Base-by-base conservation (phyloP, 768 basidiomycete species). In the Hydnum rufescens region DNA sequence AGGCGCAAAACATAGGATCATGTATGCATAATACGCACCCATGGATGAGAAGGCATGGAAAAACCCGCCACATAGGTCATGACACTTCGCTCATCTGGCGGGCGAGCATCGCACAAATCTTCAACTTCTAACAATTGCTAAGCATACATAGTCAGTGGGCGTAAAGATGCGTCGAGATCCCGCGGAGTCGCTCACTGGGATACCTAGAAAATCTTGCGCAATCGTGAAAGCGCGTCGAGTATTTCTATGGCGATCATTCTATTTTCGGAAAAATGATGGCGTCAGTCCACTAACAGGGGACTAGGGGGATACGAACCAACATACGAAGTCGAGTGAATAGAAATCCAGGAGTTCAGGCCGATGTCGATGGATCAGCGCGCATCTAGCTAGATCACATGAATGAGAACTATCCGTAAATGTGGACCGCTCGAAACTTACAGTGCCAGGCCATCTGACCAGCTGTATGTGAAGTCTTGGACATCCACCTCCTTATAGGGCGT, bases 21-120 rank as follows among this genome's bases (percentile, higher is more conserved):
- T 13, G 13, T n/a, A n/a, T n/a, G n/a, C n/a, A 49, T 30, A 32
- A 32, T 32, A 65, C 75, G 49, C 58, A 92, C 92, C 88, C 82
- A 95, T 92, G 0, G 86, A 80, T 0, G 90, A 93, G 64, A 99
- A 99, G 0, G 93, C 92, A 62, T 97, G 95, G 72, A 99, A 99
- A 67, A 97, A 59, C 86, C 86, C 31, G 95, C 95, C 44, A 99
- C 82, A 58, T 96, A 97, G 3, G 90, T 96, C 88, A 96, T 96
- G 6, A 96, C 86, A 64, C 84, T 88, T 32, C 89, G 79, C 66
- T 99, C 95, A 64, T 99, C 95, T 0, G 93, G 93, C 46, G 74
- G 75, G n/a, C 70, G 70, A 0, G 79, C 76, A 61, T 90, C 88
- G 58, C 88, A 92, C 29, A 99, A 65, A 70, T 99, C 95, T 52